Base-by-base conservation (phyloP, 106 monocot species). In the Platanthera zijinensis region DNA sequence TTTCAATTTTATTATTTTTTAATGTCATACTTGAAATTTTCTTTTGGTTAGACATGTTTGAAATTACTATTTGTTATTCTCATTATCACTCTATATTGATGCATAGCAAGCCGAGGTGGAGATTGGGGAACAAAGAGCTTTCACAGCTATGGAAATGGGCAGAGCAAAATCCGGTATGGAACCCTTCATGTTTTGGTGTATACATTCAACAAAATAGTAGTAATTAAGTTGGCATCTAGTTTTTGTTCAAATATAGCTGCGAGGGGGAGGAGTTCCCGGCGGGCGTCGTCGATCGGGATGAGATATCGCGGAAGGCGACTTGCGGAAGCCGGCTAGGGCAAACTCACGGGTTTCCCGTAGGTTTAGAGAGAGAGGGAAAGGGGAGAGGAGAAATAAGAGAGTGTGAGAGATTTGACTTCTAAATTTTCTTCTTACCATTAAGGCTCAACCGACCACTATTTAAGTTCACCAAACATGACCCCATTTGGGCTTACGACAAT, bases 131-230 rank as follows among this genome's bases (percentile, higher is more conserved):
- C 82, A 99, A 92, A 78, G 99, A 99, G 74, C 68, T 99, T 18
- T 78, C 84, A 50, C 91, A 92, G 62, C 76, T 99, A 49, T 99
- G 99, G 99, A 99, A 90, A 75, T 94, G 99, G 99, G 90, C 99
- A 51, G 99, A 99, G 72, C 91, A 94, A 86, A 94, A 99, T 88
- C 99, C 99, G 52, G 96, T 96, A 89, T 48, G 86, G 83, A 19
- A 51, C 32, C 52, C 19, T 30, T 66, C 32, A 50, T 50, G 3
- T 32, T 4, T 70, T 48, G 14, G 70, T 6, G 48, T 25, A 47
- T 70, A 17, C 10, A 12, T 14, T 70, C 45, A 17, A 25, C 47
- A 10, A 2, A 67, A 5, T 25, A 30, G 32, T 67, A 67, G 8
- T 30, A 15, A 30, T 67, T 9, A 39, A 30, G 30, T 15, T 78